Percentiles rank a stretch among this genome's conserved stretches.
These are phyloP conservation scores for Aquilaria malaccensis DNA, from an alignment of 345 rosid genomes.

Conservation along the genomic window DNA sequence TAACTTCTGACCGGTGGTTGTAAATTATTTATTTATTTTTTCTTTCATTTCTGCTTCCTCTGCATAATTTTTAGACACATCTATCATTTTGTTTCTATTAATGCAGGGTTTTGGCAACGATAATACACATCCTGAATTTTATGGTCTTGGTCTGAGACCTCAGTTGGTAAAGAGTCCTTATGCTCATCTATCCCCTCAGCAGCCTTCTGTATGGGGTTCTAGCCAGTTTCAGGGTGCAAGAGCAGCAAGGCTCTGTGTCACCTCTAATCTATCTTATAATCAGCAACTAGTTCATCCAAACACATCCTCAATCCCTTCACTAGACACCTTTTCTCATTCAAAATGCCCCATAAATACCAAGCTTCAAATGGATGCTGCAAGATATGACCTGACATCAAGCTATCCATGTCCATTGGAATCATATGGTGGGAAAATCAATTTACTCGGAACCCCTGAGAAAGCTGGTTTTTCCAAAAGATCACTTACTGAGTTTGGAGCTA, in stretches of 20 bases:
- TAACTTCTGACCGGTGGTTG: constrained; percentile 14
- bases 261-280: constrained; percentile 23
- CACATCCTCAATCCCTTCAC: constrained; percentile 17
- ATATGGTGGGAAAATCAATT: constrained; percentile 21
- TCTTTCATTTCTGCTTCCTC: not conserved
- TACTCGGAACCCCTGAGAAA: constrained; percentile 22
- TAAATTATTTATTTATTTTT: constrained; percentile 7
- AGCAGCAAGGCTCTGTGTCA: constrained; percentile 21
- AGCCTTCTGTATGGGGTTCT: constrained; percentile 19
- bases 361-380: constrained; percentile 24
- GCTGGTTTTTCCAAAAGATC: constrained; percentile 20
- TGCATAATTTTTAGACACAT: constrained; percentile 8
- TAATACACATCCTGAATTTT: constrained; percentile 23
- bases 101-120: constrained; percentile 31
- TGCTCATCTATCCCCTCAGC: constrained; percentile 18
- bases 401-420: constrained; percentile 19
- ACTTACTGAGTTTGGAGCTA: constrained; percentile 22
- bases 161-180: constrained; percentile 25
- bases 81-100: constrained; percentile 4
- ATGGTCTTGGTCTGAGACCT: constrained; percentile 29
- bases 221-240: constrained; percentile 27
- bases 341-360: constrained; percentile 27
- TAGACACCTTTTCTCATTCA: constrained; percentile 22
- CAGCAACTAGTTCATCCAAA: constrained; percentile 28
- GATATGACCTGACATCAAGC: constrained; percentile 24